Percentiles rank a stretch among this genome's conserved stretches.
Conservation (phyloP, 164 flowering plant genomes). For the Dillenia suffruticosa region DNA sequence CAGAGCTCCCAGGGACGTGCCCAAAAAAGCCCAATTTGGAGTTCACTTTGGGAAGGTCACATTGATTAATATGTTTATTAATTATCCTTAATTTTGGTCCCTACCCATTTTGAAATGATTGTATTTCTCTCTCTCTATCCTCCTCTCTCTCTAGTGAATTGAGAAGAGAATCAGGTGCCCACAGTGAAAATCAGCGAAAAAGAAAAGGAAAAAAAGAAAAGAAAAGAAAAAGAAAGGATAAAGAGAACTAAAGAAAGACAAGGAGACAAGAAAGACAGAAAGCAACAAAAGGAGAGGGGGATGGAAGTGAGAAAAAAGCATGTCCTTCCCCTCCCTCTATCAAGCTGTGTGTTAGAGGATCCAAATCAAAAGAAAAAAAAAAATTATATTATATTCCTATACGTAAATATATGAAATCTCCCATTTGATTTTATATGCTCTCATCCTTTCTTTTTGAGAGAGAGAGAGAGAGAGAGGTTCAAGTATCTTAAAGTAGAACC, state of each 20-base stretch:
- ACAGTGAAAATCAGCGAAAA: conserved; percentile 40
- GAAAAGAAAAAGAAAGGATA: conserved; percentile 15
- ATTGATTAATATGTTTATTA: conserved; percentile 19
- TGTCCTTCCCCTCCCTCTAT: conserved; percentile 22
- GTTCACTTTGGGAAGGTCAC: conserved; percentile 84
- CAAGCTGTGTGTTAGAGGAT: conserved; percentile 25
- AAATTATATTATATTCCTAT: conserved; percentile 33
- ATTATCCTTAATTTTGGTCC: neutral
- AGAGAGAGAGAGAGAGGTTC: conserved; percentile 16
- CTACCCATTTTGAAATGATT: conserved; percentile 62
- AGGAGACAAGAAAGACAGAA: conserved; percentile 67
- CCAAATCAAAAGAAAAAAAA: conserved; percentile 26
- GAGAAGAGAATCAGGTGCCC: conserved; percentile 59
- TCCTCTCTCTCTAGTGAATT: neutral
- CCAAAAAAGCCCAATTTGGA: conserved; percentile 81
- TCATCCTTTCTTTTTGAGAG: conserved; percentile 6
- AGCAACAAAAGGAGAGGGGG: conserved; percentile 31
- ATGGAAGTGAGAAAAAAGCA: conserved; percentile 22
- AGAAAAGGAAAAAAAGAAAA: conserved; percentile 9
- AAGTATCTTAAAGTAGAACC: conserved; percentile 28
- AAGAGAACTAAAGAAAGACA: conserved; percentile 46
- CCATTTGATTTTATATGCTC: conserved; percentile 35
- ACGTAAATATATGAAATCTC: conserved; percentile 53
- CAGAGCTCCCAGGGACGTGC: conserved; percentile 44
- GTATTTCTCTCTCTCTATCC: conserved; percentile 6